These are phyloP conservation scores for Coemansia sp. DNA, from an alignment of 192 early-diverging fungal genomes.

Conservation along the genomic window DNA sequence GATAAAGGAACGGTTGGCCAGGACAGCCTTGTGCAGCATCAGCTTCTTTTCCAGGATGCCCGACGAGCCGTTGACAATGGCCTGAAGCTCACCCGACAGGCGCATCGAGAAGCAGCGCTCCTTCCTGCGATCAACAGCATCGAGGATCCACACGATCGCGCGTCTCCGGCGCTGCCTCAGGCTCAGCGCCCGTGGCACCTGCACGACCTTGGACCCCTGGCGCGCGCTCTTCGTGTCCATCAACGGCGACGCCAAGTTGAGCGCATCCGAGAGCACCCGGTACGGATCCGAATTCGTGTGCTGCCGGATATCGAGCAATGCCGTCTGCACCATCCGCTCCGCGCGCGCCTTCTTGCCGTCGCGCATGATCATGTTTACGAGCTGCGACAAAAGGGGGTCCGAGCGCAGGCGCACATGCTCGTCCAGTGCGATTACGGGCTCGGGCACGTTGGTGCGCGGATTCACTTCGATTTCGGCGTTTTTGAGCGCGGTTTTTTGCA, in stretches of 20 bases:
- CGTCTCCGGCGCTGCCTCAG: conserved; percentile 71
- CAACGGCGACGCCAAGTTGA: conserved; percentile 72
- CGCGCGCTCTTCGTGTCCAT: conserved; percentile 69
- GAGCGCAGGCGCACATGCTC: conserved; percentile 45
- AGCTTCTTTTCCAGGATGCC: conserved; percentile 71
- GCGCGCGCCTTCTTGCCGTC: conserved; percentile 87
- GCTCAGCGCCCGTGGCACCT: conserved; percentile 75
- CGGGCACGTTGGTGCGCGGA: conserved; percentile 14
- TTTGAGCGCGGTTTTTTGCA: not conserved
- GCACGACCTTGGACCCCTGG: conserved; percentile 79
- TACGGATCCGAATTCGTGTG: conserved; percentile 67
- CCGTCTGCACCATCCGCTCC: conserved; percentile 62
- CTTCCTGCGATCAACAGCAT: conserved; percentile 63
- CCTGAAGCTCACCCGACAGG: conserved; percentile 76
- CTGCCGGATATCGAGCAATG: conserved; percentile 64
- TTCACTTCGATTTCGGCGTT: conserved; percentile 25
- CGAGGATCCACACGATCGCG: conserved; percentile 86
- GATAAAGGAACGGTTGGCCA: conserved; percentile 79
- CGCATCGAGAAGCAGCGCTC: conserved; percentile 67
- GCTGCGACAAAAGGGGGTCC: conserved; percentile 69
- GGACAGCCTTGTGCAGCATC: conserved; percentile 74
- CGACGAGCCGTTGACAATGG: conserved; percentile 72
- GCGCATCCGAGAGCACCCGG: conserved; percentile 62
- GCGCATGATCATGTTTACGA: conserved; percentile 91
- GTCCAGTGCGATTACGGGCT: conserved; percentile 23